Evolutionary conservation across 192 early-diverging fungal genomes (phyloP).

Genomic region (Chytriomyces confervae): DNA sequence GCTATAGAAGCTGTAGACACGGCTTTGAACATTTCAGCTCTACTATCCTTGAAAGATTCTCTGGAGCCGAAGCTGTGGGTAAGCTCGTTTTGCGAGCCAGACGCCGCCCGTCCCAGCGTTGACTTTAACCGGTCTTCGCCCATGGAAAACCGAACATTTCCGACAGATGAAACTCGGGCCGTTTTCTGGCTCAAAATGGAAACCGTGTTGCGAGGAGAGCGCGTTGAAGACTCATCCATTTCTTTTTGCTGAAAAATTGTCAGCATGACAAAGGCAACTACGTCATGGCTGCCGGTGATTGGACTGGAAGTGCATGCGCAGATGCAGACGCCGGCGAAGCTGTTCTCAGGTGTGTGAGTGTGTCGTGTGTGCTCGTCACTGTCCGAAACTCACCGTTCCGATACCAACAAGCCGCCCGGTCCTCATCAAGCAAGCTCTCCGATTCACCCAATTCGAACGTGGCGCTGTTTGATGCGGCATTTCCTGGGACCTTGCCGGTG

Average conservation of each 20-base stretch:
- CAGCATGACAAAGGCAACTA: neutral
- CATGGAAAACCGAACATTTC: no score
- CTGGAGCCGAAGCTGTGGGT: no score
- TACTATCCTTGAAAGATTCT: no score
- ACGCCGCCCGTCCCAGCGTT: no score
- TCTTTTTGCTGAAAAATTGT: neutral
- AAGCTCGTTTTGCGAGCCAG: no score
- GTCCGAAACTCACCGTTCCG: neutral
- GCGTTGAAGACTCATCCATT: neutral
- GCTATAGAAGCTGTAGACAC: no score
- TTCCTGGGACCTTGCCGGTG: conserved; percentile 87
- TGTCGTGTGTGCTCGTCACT: neutral
- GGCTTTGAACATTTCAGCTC: no score
- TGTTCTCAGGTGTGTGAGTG: conserved; percentile 72
- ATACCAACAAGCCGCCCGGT: conserved; percentile 7
- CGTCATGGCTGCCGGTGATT: conserved; percentile 58
- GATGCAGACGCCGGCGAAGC: conserved; percentile 73
- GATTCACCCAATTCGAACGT: conserved; percentile 74
- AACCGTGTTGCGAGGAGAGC: neutral
- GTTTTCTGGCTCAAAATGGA: no score
- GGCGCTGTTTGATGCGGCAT: conserved; percentile 77
- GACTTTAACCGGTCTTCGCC: no score
- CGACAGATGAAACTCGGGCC: no score
- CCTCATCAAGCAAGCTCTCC: conserved; percentile 39
- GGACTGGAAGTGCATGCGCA: conserved; percentile 93